Evolutionary conservation across 2,329 filamentous ascomycete species (phyloP).

Genomic region (Fusarium sarcochroum): DNA sequence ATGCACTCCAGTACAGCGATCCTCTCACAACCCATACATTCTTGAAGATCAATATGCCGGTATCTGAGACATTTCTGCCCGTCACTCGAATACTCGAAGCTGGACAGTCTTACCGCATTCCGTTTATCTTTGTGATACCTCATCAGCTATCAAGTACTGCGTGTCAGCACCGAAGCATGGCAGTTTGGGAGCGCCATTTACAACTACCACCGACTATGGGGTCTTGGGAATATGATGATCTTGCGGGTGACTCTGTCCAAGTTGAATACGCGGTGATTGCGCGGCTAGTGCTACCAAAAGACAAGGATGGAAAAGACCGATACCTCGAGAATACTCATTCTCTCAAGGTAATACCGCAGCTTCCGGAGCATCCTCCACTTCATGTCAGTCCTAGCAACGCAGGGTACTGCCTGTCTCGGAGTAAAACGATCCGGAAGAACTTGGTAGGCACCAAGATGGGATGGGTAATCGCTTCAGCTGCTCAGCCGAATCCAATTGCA

Average conservation of each 20-base stretch:
- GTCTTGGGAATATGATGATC: background rate
- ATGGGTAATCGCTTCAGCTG: background rate
- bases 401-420: slow-evolving; percentile 2
- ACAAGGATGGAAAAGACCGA: background rate
- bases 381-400: background rate
- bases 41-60: background rate
- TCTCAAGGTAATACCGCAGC: background rate
- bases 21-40: slow-evolving; percentile 1
- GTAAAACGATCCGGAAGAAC: background rate
- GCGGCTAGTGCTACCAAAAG: background rate
- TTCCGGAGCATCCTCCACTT: slow-evolving; percentile 7
- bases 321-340: background rate
- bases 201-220: slow-evolving; percentile 1
- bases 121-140: slow-evolving; percentile 3
- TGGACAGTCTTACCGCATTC: background rate
- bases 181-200: slow-evolving; percentile 5
- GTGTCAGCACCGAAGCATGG: background rate
- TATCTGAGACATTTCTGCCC: background rate
- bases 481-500: background rate
- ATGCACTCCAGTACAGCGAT: slow-evolving; percentile 8
- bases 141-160: background rate
- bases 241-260: background rate
- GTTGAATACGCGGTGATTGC: background rate
- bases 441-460: slow-evolving; percentile 1
- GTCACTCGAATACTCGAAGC: background rate